Percentiles rank a stretch among this genome's conserved stretches.
Evolutionary conservation across 805 yeast genomes (phyloP).

Genomic region (Kuraishia molischiana): DNA sequence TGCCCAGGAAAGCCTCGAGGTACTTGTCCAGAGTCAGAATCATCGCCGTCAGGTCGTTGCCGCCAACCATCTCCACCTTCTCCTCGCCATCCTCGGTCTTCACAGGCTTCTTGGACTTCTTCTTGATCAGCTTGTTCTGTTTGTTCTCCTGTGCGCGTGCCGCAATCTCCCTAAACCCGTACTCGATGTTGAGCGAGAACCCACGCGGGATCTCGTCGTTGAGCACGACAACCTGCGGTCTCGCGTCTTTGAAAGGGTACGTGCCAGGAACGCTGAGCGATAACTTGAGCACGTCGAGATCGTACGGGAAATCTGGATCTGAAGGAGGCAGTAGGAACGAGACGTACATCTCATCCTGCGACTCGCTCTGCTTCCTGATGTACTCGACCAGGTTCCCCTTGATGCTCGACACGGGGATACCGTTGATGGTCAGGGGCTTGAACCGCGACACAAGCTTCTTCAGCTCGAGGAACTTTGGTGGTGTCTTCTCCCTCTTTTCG

Average conservation of each 20-base stretch:
- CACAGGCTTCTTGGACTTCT: constrained; percentile 2
- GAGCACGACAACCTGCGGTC: constrained; percentile 46
- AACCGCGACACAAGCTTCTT: constrained; percentile 10
- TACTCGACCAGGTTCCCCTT: constrained; percentile 5
- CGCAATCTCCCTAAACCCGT: constrained; percentile 45
- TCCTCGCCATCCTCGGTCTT: constrained; percentile 9
- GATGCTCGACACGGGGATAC: constrained; percentile 13
- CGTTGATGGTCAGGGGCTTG: constrained; percentile 20
- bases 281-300: constrained; percentile 40
- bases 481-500: not conserved
- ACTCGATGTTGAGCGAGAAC: constrained; percentile 53
- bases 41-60: constrained; percentile 44
- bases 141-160: constrained; percentile 23
- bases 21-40: constrained; percentile 44
- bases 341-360: constrained; percentile 21
- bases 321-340: constrained; percentile 42
- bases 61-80: constrained; percentile 26
- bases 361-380: not conserved
- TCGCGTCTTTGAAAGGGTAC: constrained; percentile 32
- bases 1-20: constrained; percentile 47
- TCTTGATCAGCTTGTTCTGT: constrained; percentile 3
- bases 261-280: constrained; percentile 42
- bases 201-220: constrained; percentile 68
- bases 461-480: constrained; percentile 11
- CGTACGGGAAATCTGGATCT: constrained; percentile 70